Evolutionary conservation across 192 early-diverging fungal genomes (phyloP).

Genomic region (Coemansia sp.): DNA sequence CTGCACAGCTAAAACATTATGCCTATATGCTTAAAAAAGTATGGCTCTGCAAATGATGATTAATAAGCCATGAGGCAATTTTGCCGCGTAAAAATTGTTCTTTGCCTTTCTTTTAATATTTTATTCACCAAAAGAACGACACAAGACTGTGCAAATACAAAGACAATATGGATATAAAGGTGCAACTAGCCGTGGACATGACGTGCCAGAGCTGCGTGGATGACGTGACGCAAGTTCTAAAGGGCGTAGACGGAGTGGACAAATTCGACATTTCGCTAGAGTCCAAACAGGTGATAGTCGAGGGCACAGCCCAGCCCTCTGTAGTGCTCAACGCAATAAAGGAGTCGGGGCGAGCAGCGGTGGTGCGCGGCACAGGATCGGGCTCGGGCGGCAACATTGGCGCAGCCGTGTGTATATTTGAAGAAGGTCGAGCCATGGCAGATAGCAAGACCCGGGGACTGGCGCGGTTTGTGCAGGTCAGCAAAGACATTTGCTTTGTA

Average conservation of each 20-base stretch:
- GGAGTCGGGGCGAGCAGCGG: conserved; percentile 69
- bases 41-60: neutral
- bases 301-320: conserved; percentile 60
- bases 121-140: neutral
- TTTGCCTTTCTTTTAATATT: neutral
- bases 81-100: neutral
- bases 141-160: neutral
- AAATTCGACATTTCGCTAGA: conserved; percentile 67
- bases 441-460: conserved; percentile 57
- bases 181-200: conserved; percentile 87
- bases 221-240: conserved; percentile 63
- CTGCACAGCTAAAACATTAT: neutral
- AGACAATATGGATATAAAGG: conserved; percentile 47
- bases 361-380: conserved; percentile 77
- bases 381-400: conserved; percentile 61
- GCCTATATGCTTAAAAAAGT: neutral
- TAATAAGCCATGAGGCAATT: neutral
- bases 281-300: conserved; percentile 73
- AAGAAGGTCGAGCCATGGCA: conserved; percentile 52
- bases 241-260: conserved; percentile 57
- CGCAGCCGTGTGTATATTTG: conserved; percentile 91
- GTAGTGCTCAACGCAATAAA: conserved; percentile 63
- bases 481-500: conserved; percentile 67
- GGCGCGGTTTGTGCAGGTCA: conserved; percentile 80
- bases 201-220: conserved; percentile 78